Evolutionary conservation across 2,329 filamentous ascomycete species (phyloP), one percentile per base, ranked within the genome.

Genomic region (Periconia macrospinosa): DNA sequence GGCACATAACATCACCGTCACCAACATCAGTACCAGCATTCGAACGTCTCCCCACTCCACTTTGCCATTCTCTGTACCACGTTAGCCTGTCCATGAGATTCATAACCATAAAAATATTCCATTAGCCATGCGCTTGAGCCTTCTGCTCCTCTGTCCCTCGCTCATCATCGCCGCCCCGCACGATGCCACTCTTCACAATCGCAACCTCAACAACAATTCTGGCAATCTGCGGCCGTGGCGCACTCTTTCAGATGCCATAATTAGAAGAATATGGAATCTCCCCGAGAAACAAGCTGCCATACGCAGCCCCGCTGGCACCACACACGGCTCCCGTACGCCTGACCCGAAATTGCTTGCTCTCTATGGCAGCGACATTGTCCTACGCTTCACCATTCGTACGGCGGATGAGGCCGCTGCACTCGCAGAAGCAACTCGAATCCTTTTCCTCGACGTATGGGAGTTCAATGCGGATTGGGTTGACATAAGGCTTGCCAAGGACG

Each of bases 401-500:
- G 74, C 80, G 2, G 81, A 86, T 18, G 90, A 96, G 67, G 87
- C 90, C 54, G 75, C 77, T 33, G 87, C 87, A 1, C 78, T 96
- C 52, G 82, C 86, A n/a, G 83, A 89, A 52, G 91, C 91, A 2
- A 82, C 87, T 1, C 82, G 89, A 56, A 84, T 86, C 17, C 82
- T 97, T 20, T 88, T 94, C 63, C 79, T 97, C 41, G 94, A 99
- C 69, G 84, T 97, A 1, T 99, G 94, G 94, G 88, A 90, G 19
- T 91, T 90, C 62, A 89, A 87, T 6, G 80, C 86, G 17, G 83
- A 90, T 55, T 94, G 89, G 79, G 90, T 94, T 23, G 94, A 99
- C 71, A 87, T 97, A 49, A 83, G 91, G 41, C 75, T 97, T 47
- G 83, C 87, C 49, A 86, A 89, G 68, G 85, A 91, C 62, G 86